Base-by-base conservation (phyloP, 2,329 filamentous ascomycete species). In the Fusarium citri region DNA sequence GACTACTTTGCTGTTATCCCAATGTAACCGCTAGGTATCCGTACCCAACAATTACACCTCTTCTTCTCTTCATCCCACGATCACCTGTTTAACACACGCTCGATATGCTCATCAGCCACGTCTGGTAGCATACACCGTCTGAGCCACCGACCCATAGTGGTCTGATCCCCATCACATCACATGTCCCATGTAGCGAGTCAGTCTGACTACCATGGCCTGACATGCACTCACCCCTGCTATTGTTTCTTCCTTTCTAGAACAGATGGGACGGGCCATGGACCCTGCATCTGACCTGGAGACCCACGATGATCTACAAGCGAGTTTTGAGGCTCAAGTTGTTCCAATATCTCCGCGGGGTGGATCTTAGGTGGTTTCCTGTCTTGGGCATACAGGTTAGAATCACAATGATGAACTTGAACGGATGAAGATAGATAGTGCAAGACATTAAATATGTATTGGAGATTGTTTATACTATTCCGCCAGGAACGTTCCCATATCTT, bases 401-500 rank as follows among this genome's bases (percentile, higher is more conserved):
- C 34, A 42, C 31, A n/a, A 15, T 12, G 20, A 8, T 25, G 8
- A 11, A 41, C n/a, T 18, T 37, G 11, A 23, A n/a, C 1, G 5
- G 9, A 51, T 41, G 8, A 25, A 34, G 15, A n/a, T 3, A 51
- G n/a, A 20, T 18, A 34, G 12, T 28, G 23, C 55, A 48, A 41
- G 47, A 68, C 47, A 74, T 74, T 73, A 72, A 65, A 56, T 62
- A 20, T 67, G 60, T 74, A 74, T 74, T 73, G 71, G 70, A 73
- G 68, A 72, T 48, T 66, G 59, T 72, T 63, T 72, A 54, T 60
- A 61, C 63, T 73, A 67, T 74, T 58, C 50, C 63, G 64, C 34
- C 60, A 55, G 55, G 49, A 60, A 58, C 31, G 47, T 69, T 63
- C 60, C 71, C 51, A 47, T 57, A 14, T 37, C 66, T 68, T 66